Base-by-base conservation (phyloP, 202 grass and related monocot genomes). In the Saccharum hybrid region DNA sequence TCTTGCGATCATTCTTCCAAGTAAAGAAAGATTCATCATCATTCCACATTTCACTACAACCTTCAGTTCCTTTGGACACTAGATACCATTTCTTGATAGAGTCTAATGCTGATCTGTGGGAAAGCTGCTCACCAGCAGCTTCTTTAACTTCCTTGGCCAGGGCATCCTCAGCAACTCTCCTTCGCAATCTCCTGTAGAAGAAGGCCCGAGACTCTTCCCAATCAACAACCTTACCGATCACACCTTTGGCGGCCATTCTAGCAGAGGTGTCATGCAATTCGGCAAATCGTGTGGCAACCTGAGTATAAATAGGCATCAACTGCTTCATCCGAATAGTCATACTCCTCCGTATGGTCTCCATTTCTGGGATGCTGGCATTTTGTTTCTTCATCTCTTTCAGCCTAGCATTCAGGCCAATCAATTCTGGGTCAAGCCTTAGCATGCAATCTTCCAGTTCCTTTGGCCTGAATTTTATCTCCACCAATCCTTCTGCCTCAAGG, bases 381-480 rank as follows among this genome's bases (percentile, higher is more conserved):
- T 76, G 77, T 79, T 73, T 73, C 48, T 81, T 94, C 62, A 82
- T 74, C 52, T 93, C 92, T 80, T 85, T 78, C 72, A 99, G 85
- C 51, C 79, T 94, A 78, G 83, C 46, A 90, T 86, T 94, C 37
- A 96, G 84, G 69, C 59, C 83, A 12, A 79, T 87, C 79, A 99
- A 80, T 81, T 94, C 87, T 42, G 62, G 91, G 79, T 99, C 96
- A 74, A 99, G 89, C 87, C 96, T 88, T 52, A 89, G 81, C 96
- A 99, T 99, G 76, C 93, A 94, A 59, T 96, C 96, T 34, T 92
- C 45, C 41, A 99, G 82, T 48, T 99, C 96, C 59, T 90, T 96
- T 31, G 93, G 76, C 75, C 91, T 90, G 45, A 99, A 99, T 84
- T 99, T 99, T 72, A 99, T 96, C 84, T 99, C 93, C 51, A 99